phyloP scores from a whole-genome alignment of 2,329 filamentous ascomycete species.

The Colletotrichum somersetense region DNA sequence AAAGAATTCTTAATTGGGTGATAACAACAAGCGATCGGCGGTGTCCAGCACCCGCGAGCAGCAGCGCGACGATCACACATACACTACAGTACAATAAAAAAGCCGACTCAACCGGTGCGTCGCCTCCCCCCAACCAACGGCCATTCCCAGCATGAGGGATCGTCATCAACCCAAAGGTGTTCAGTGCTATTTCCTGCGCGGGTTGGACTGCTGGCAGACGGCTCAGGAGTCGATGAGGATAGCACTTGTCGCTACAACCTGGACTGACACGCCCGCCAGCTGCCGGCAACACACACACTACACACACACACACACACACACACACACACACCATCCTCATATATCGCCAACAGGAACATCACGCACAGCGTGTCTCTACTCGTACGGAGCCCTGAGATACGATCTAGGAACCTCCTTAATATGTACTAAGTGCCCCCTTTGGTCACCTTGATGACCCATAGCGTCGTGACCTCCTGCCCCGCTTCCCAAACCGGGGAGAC shows the following conservation, averaged over 20 bases:
- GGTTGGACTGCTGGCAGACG: conserved; percentile 14
- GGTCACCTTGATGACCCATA: neutral
- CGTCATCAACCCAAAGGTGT: conserved; percentile 29
- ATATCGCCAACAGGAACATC: conserved; percentile 25
- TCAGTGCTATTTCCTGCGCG: conserved; percentile 6
- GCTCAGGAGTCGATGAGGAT: conserved; percentile 4
- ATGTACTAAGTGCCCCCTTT: neutral
- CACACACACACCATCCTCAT: conserved; percentile 2
- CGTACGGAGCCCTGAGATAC: neutral
- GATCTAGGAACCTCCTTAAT: neutral
- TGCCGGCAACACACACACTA: neutral
- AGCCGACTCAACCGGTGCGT: conserved; percentile 28
- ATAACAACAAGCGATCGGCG: conserved; percentile 34
- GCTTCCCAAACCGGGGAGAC: conserved; percentile 5
- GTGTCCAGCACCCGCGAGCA: conserved; percentile 23
- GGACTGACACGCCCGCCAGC: neutral
- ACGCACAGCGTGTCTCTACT: conserved; percentile 24
- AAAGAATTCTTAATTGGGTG: conserved; percentile 19
- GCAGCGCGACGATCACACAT: conserved; percentile 34
- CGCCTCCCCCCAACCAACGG: conserved; percentile 15
- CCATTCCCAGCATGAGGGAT: conserved; percentile 19
- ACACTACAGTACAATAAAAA: conserved; percentile 1
- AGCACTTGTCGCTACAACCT: conserved; percentile 10
- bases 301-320: no score
- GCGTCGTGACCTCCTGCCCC: neutral